A percentile compares a stretch with the other conserved stretches of the same genome.
These are phyloP conservation scores for Russula sp. DNA, from an alignment of 768 basidiomycete genomes.

Conservation along the genomic window DNA sequence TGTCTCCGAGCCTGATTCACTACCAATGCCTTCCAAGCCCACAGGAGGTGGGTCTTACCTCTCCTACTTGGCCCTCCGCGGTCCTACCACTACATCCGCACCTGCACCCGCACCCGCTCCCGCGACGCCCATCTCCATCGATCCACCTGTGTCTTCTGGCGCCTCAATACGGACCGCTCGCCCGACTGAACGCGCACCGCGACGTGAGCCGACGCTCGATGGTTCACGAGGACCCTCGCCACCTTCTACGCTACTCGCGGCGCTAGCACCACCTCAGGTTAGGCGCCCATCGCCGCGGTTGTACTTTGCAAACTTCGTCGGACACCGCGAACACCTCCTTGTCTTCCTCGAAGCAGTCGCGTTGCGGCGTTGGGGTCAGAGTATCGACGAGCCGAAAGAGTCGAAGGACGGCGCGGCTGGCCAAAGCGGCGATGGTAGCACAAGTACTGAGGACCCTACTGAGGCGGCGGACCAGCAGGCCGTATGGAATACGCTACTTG, in stretches of 20 bases:
- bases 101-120: slow-evolving; percentile 45
- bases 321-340: slow-evolving; percentile 79
- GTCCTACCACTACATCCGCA: slow-evolving; percentile 43
- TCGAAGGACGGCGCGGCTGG: slow-evolving; percentile 26
- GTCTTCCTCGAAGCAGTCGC: slow-evolving; percentile 89
- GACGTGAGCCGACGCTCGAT: slow-evolving; percentile 42
- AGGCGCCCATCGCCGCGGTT: slow-evolving; percentile 74
- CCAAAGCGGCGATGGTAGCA: slow-evolving; percentile 21
- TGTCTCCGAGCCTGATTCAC: slow-evolving; percentile 40
- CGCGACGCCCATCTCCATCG: slow-evolving; percentile 38
- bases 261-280: slow-evolving; percentile 32
- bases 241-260: slow-evolving; percentile 31
- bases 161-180: slow-evolving; percentile 23
- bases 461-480: slow-evolving; percentile 65
- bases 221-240: slow-evolving; percentile 35
- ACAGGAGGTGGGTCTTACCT: slow-evolving; percentile 60
- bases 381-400: slow-evolving; percentile 46
- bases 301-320: slow-evolving; percentile 94
- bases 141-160: slow-evolving; percentile 26
- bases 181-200: slow-evolving; percentile 33
- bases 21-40: slow-evolving; percentile 35
- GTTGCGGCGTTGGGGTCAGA: slow-evolving; percentile 73
- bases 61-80: slow-evolving; percentile 73
- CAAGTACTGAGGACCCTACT: slow-evolving; percentile 36
- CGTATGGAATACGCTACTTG: slow-evolving; percentile 94